Base-by-base conservation (phyloP, 257 asterid genomes). In the Striga asiatica region DNA sequence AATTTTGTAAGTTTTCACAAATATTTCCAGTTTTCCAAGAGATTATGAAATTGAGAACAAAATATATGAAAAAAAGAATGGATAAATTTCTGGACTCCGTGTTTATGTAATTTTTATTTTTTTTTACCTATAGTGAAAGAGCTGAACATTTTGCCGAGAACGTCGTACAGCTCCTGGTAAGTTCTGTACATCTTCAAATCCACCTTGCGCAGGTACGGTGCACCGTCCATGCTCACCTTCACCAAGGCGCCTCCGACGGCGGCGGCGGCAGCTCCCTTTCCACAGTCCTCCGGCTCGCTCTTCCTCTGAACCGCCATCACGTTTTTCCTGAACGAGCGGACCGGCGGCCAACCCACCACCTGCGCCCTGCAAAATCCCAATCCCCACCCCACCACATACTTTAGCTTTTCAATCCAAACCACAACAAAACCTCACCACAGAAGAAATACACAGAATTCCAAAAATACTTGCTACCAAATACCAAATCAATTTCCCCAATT, bases 281-380 rank as follows among this genome's bases (percentile, higher is more conserved):
- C 85, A 8, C 62, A 35, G 66, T 69, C 78, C 66, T 73, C 80
- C 16, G 72, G 2, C 31, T 24, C 70, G 55, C 35, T 56, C 64
- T 39, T 73, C 80, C 74, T 72, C 70, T 79, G 76, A 50, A 58
- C 84, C 18, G 79, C 77, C 51, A 75, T 50, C 17, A 65, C 73
- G 50, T 76, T 80, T 68, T 74, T 82, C 59, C 95, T 74, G 83
- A 67, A 85, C 0, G 84, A 70, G 65, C 83, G 66, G 38, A 85
- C 95, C 55, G 95, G 95, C 56, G 95, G 95, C 95, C 95, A 85
- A 21, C 95, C 95, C 25, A 85, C 95, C 7, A 85, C 85, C 78
- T 82, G 95, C 57, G 89, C 80, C 89, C 95, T 85, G 63, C 64
- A 67, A n/a, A 24, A 46, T 14, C 13, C 1, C 4, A 6, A 20